phyloP scores from a whole-genome alignment of 2,329 filamentous ascomycete genomes.

The Exophiala mesophila region DNA sequence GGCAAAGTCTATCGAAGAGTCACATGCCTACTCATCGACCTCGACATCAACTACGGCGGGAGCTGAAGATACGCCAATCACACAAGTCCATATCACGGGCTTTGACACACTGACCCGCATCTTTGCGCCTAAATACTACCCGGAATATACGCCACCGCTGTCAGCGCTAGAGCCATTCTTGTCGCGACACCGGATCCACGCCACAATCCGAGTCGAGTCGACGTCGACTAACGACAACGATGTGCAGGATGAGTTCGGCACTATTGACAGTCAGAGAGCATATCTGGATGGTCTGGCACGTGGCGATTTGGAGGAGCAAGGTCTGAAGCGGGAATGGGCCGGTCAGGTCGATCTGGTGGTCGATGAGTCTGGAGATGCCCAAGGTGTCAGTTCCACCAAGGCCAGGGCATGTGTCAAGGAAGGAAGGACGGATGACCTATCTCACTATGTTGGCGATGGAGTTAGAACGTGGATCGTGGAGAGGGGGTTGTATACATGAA shows the following conservation, averaged over 20 bases:
- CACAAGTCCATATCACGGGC: constrained; percentile 45
- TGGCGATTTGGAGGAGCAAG: constrained; percentile 30
- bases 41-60: not conserved
- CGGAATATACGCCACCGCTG: constrained; percentile 38
- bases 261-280: constrained; percentile 34
- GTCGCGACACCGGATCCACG: constrained; percentile 39
- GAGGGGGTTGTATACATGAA: constrained; percentile 14
- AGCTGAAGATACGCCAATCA: too few relatives aligned
- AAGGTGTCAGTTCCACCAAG: constrained; percentile 40
- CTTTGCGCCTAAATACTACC: constrained; percentile 47
- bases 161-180: constrained; percentile 40
- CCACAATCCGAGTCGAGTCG: constrained; percentile 35
- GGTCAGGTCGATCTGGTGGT: constrained; percentile 39
- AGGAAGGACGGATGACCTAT: constrained; percentile 30
- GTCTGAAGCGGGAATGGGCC: constrained; percentile 40
- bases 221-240: constrained; percentile 32
- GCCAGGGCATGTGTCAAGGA: constrained; percentile 35
- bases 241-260: constrained; percentile 4
- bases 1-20: constrained; percentile 39
- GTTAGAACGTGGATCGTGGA: constrained; percentile 21
- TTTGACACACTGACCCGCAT: constrained; percentile 48
- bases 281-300: constrained; percentile 35
- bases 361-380: constrained; percentile 29
- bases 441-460: constrained; percentile 31
- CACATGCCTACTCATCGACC: constrained; percentile 32